Evolutionary conservation across 192 early-diverging fungal genomes (phyloP).

Genomic region (Geosiphon pyriformis): DNA sequence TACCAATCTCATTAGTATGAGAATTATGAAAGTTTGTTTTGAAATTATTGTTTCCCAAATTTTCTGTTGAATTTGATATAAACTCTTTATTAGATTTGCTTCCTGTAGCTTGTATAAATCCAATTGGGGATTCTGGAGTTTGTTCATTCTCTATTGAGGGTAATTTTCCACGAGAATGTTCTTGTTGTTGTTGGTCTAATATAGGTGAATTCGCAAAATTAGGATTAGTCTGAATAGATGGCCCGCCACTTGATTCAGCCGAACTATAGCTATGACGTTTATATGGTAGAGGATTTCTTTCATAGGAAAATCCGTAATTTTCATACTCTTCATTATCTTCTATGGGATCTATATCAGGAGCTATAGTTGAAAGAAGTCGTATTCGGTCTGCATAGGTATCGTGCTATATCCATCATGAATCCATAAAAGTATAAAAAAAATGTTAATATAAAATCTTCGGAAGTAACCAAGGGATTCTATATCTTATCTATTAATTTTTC

Average conservation of each 20-base stretch:
- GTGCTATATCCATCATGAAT: background rate
- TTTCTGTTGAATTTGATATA: background rate
- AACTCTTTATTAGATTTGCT: background rate
- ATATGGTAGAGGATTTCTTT: background rate
- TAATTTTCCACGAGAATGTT: background rate
- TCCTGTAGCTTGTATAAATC: background rate
- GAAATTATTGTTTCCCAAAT: background rate
- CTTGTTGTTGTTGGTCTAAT: background rate
- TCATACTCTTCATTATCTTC: constrained; percentile 1
- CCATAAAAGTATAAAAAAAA: background rate
- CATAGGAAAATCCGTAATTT: background rate
- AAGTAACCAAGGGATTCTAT: no score
- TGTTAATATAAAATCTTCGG: no score
- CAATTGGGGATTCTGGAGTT: background rate
- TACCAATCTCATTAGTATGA: background rate
- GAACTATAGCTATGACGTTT: background rate
- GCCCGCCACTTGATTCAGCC: background rate
- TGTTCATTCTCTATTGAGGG: background rate
- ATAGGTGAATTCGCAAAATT: background rate
- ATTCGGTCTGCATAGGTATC: constrained; percentile 25
- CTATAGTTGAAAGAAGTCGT: constrained; percentile 23
- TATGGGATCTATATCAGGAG: background rate
- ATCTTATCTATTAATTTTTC: no score
- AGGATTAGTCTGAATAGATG: background rate
- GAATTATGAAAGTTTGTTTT: background rate